Base-by-base conservation (phyloP, 139 green algal species). In the Microglena sp. region DNA sequence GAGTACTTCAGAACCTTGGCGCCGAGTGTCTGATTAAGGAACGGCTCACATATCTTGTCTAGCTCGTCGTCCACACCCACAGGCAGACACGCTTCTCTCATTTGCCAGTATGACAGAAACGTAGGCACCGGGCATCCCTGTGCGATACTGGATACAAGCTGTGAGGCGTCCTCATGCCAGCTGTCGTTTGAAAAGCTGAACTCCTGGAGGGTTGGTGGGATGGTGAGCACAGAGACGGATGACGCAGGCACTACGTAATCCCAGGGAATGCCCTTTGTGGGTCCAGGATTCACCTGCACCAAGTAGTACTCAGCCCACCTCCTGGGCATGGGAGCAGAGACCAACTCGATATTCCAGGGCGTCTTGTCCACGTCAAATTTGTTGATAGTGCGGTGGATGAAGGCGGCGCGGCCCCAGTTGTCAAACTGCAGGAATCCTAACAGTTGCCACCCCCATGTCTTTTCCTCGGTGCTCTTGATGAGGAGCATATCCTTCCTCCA, bases 301-400 rank as follows among this genome's bases (percentile, higher is more conserved):
- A 83, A 45, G 53, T 76, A 83, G 77, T 80, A 80, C 2, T 45
- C 3, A 65, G 33, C 62, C 2, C 29, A 74, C 72, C 72, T 60
- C 4, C 44, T 44, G 4, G 67, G 45, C 44, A 78, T 66, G 18
- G 72, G 72, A 61, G 65, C 72, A 28, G 62, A 69, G 29, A 78
- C 8, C 15, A 74, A 5, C 67, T 78, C 36, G 36, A 63, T 18
- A 4, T 21, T 31, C 21, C 22, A 40, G 2, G 66, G 72, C 60
- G 31, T 7, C 27, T 59, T 21, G 2, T 63, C 55, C 35, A 61
- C 29, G 2, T 21, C 15, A 27, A 56, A 26, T 55, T 79, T 75
- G 67, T 75, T 55, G 26, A 79, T 75, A 50, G 73, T 79, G 55
- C 72, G 67, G 56, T 83, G 76, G 22, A 83, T 44, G 61, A 83